phyloP scores from a whole-genome alignment of 495 filamentous ascomycete genomes.

The Penicillium diatomitis region DNA sequence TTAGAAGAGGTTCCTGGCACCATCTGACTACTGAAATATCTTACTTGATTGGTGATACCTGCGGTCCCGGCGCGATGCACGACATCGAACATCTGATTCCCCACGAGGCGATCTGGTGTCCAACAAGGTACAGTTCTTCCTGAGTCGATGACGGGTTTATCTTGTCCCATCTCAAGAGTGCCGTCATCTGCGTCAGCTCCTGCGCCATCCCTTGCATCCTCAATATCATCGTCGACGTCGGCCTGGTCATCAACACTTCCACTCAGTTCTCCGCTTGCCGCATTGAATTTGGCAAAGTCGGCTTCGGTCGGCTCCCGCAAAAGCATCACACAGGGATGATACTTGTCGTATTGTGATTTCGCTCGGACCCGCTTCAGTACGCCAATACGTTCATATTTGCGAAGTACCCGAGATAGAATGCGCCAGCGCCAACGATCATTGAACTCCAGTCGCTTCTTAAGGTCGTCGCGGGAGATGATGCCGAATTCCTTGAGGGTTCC shows the following conservation, averaged over 20 bases:
- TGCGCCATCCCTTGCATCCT: constrained; percentile 17
- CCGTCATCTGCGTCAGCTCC: constrained; percentile 11
- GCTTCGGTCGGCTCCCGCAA: constrained; percentile 59
- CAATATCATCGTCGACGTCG: constrained; percentile 31
- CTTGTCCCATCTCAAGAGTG: constrained; percentile 13
- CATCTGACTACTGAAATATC: background rate
- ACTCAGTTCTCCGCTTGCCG: constrained; percentile 19
- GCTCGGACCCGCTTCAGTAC: constrained; percentile 62
- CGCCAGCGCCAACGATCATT: constrained; percentile 55
- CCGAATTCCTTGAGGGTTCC: constrained; percentile 34
- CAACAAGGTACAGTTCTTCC: constrained; percentile 42
- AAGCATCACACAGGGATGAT: constrained; percentile 58
- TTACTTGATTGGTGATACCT: constrained; percentile 45
- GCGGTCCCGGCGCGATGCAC: constrained; percentile 39
- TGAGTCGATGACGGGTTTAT: constrained; percentile 23
- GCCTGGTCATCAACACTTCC: constrained; percentile 31
- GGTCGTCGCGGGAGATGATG: constrained; percentile 47
- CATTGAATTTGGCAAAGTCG: constrained; percentile 53
- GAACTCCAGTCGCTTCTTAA: constrained; percentile 54
- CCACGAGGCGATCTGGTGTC: constrained; percentile 42
- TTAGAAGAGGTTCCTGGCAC: constrained; percentile 1
- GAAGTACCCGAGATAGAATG: constrained; percentile 55
- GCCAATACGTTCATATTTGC: constrained; percentile 60
- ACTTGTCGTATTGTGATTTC: constrained; percentile 34
- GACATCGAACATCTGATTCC: constrained; percentile 47